Evolutionary conservation across 2,329 filamentous ascomycete species (phyloP), one percentile per base, ranked within the genome.

Genomic region (Calonectria pauciramosa): DNA sequence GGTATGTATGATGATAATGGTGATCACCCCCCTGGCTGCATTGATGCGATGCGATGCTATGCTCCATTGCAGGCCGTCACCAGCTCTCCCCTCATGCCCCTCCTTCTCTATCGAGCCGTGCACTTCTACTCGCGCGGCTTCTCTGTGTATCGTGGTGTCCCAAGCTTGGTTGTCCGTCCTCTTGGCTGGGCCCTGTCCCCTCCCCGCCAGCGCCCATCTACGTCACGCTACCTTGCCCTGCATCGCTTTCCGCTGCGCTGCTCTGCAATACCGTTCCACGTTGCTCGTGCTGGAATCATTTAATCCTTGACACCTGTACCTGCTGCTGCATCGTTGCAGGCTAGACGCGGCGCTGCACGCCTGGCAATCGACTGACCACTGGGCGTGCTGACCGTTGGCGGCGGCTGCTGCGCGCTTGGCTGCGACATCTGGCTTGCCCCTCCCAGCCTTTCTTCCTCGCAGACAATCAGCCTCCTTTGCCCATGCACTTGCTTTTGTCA

Each of bases 201-300:
- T 71, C 72, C 77, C 75, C 72, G 76, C 72, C 68, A 76, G 63
- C 69, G 66, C 72, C 73, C 77, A 78, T 79, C 72, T 80, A 80
- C 79, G 78, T 80, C 79, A 80, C 78, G 77, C 69, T 79, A 69
- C 70, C 63, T 64, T 52, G 44, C 71, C 54, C 54, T 72, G 70
- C 70, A 54, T 64, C 60, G 41, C 60, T 63, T 65, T 63, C 14
- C 56, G 20, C 68, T 65, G 59, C 75, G 16, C 59, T 77, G 65
- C 71, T 71, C 73, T 79, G 74, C 73, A 76, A 70, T 60, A 44
- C 65, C 49, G 26, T 75, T 52, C 70, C 60, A 41, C 56, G 60
- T 38, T 52, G 56, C 23, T 26, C 8, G 26, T 20, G 56, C 34
- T 63, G 56, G 56, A 63, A 38, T 63, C 26, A 28, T 34, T 32